phyloP scores from a whole-genome alignment of 75 land plant species.

The Picea sitchensis region DNA sequence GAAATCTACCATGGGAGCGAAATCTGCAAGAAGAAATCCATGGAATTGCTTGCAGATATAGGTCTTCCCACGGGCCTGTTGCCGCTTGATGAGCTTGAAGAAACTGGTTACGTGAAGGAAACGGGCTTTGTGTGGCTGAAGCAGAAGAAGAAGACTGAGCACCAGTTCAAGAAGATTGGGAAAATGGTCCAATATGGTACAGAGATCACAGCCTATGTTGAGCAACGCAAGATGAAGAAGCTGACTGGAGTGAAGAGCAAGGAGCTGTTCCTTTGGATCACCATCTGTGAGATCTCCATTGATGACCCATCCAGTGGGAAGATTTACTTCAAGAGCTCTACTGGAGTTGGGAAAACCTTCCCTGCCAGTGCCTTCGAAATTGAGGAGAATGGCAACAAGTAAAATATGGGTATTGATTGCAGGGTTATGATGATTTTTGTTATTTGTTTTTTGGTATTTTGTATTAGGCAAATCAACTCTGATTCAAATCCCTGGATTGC shows the following conservation, averaged over 20 bases:
- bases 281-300: conserved; percentile 26
- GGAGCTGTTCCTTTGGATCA: conserved; percentile 41
- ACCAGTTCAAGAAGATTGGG: conserved; percentile 25
- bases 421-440: too few species aligned
- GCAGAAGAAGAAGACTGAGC: conserved; percentile 24
- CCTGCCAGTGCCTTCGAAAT: conserved; percentile 26
- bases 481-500: too few species aligned
- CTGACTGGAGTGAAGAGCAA: conserved; percentile 46
- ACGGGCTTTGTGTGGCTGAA: conserved; percentile 55
- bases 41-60: conserved; percentile 29
- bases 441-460: too few species aligned
- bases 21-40: conserved; percentile 27
- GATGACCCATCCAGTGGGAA: conserved; percentile 15
- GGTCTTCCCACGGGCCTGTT: conserved; percentile 50
- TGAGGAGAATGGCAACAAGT: conserved; percentile 12
- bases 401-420: too few species aligned
- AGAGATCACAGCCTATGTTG: conserved; percentile 31
- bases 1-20: conserved; percentile 27
- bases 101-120: conserved; percentile 32
- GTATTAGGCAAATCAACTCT: too few species aligned
- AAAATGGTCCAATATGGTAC: conserved; percentile 19
- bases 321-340: conserved; percentile 24
- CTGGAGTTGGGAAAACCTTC: conserved; percentile 32
- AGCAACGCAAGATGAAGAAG: conserved; percentile 25
- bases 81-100: conserved; percentile 42